Conservation (phyloP, 1,284 basidiomycete species). For the Melampsora americana region DNA sequence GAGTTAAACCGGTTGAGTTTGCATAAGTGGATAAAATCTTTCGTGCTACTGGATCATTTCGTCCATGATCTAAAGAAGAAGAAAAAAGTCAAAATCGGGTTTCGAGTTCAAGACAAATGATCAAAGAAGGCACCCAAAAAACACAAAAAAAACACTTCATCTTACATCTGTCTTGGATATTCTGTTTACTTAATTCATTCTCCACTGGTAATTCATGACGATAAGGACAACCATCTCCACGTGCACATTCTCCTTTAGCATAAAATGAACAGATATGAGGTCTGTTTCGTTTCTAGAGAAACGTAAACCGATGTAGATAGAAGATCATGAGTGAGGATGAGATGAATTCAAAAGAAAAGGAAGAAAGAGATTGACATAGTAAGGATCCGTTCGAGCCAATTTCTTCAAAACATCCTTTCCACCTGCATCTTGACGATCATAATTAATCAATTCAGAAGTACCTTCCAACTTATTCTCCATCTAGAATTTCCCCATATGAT, state of each 20-base stretch:
- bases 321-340: neutral
- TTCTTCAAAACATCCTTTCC: constrained; percentile 95
- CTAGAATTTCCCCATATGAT: neutral
- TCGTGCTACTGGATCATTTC: constrained; percentile 81
- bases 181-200: constrained; percentile 81
- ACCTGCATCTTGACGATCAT: constrained; percentile 55
- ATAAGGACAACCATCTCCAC: constrained; percentile 89
- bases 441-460: constrained; percentile 47
- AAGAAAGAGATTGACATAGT: constrained; percentile 61
- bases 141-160: constrained; percentile 16
- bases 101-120: constrained; percentile 8
- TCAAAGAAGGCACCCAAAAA: neutral
- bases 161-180: constrained; percentile 75
- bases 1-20: constrained; percentile 72
- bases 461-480: constrained; percentile 47
- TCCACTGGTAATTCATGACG: constrained; percentile 84
- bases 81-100: neutral
- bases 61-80: constrained; percentile 65
- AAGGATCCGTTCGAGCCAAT: constrained; percentile 85
- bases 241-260: constrained; percentile 86
- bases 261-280: constrained; percentile 95
- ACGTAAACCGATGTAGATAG: neutral
- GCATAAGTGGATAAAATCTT: constrained; percentile 77
- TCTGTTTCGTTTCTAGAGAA: constrained; percentile 70
- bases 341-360: neutral